Conservation (phyloP, 352 stramenopile species). For the Globisporangium perplexum region DNA sequence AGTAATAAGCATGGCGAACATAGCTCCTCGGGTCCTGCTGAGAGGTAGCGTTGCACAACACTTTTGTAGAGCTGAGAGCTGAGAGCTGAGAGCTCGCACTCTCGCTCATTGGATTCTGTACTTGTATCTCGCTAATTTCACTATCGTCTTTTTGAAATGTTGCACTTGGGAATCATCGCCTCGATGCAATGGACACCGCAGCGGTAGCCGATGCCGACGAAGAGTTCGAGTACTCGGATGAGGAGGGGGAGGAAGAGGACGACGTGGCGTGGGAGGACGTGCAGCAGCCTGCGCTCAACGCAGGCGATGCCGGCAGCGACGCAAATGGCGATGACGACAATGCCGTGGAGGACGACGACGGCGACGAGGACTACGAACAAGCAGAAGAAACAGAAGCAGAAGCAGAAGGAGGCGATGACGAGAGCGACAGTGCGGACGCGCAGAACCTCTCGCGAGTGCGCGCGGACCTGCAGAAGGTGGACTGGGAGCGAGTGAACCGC, state of each 20-base stretch:
- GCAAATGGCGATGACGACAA: neutral
- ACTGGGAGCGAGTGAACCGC: constrained; percentile 69
- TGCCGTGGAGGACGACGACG: constrained; percentile 15
- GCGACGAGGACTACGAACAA: constrained; percentile 11
- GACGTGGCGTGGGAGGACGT: constrained; percentile 68
- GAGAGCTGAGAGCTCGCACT: too few species aligned
- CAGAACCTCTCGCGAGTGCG: neutral
- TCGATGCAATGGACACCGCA: too few species aligned
- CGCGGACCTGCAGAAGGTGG: constrained; percentile 33
- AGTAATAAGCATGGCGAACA: too few species aligned
- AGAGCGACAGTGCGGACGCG: constrained; percentile 8
- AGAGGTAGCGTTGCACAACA: too few species aligned
- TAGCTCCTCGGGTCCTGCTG: too few species aligned
- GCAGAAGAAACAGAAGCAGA: neutral
- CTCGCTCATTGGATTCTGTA: too few species aligned
- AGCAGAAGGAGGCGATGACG: neutral
- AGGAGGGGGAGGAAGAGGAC: constrained; percentile 37
- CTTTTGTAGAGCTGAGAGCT: too few species aligned
- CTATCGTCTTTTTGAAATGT: too few species aligned
- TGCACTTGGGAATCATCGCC: too few species aligned
- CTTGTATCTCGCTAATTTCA: too few species aligned
- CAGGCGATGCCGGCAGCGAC: constrained; percentile 2
- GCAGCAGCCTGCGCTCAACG: neutral
- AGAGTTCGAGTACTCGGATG: constrained; percentile 48
- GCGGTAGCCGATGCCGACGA: constrained; percentile 41